phyloP scores from a whole-genome alignment of 805 yeast genomes.

The Metschnikowia lunata region DNA sequence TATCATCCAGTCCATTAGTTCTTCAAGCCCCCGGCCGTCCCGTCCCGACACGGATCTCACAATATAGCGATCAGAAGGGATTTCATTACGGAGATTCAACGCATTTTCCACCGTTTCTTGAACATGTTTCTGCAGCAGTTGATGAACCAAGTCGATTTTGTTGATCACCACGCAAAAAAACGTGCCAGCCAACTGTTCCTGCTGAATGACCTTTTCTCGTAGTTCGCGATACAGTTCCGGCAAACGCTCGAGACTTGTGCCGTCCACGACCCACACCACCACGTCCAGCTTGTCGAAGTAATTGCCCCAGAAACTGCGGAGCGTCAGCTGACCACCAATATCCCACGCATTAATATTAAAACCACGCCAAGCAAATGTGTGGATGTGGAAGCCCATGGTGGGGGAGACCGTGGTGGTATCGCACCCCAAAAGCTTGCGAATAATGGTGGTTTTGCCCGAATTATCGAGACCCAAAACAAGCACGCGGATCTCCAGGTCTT shows the following conservation, averaged over 20 bases:
- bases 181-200: conserved; percentile 67
- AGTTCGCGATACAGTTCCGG: conserved; percentile 65
- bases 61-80: conserved; percentile 22
- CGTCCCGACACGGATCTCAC: conserved; percentile 32
- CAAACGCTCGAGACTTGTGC: conserved; percentile 54
- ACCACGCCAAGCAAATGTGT: conserved; percentile 44
- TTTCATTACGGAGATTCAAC: conserved; percentile 10
- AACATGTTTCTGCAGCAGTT: conserved; percentile 18
- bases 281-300: conserved; percentile 78
- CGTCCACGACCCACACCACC: conserved; percentile 84
- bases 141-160: conserved; percentile 59
- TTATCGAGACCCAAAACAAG: conserved; percentile 83
- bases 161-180: conserved; percentile 67
- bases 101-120: conserved; percentile 7
- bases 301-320: conserved; percentile 60
- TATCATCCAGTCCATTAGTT: conserved; percentile 16
- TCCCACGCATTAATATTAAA: conserved; percentile 71
- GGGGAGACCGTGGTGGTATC: conserved; percentile 64
- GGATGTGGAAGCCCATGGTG: conserved; percentile 85
- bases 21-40: conserved; percentile 28
- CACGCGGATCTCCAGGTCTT: conserved; percentile 72
- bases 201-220: conserved; percentile 51
- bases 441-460: conserved; percentile 86
- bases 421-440: conserved; percentile 50
- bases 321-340: conserved; percentile 62